These are phyloP conservation scores for Colletotrichum neosansevieriae DNA, from an alignment of 2,329 filamentous ascomycete species.

Conservation along the genomic window DNA sequence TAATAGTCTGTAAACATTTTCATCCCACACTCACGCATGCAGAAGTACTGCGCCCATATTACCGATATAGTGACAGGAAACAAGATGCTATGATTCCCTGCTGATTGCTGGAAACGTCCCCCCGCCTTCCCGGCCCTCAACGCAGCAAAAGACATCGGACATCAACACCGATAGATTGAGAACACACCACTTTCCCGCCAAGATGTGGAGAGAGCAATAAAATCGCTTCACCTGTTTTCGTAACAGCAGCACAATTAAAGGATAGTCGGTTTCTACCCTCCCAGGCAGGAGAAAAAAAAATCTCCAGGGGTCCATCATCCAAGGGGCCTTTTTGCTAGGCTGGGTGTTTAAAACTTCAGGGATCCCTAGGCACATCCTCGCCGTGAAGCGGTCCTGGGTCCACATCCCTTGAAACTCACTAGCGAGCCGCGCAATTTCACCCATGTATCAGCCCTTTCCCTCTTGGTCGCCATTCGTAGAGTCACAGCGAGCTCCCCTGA, in stretches of 20 bases:
- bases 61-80: conserved; percentile 10
- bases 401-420: conserved; percentile 66
- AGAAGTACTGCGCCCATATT: conserved; percentile 1
- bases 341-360: neutral
- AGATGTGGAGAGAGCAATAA: conserved; percentile 36
- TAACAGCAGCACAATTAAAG: conserved; percentile 38
- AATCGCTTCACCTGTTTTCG: conserved; percentile 41
- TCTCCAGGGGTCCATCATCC: neutral
- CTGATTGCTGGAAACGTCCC: neutral
- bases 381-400: conserved; percentile 41
- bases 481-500: conserved; percentile 1
- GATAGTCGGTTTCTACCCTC: conserved; percentile 32
- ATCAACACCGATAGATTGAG: conserved; percentile 2
- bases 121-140: neutral
- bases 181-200: conserved; percentile 28
- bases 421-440: conserved; percentile 62
- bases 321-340: neutral
- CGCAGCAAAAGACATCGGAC: neutral
- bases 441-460: conserved; percentile 57
- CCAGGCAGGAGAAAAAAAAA: neutral
- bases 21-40: neutral
- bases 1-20: neutral
- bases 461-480: conserved; percentile 29
- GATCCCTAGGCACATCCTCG: conserved; percentile 23
- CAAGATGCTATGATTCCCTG: neutral